Conservation (phyloP, 2,329 filamentous ascomycete species). For the Aciculosporium take region DNA sequence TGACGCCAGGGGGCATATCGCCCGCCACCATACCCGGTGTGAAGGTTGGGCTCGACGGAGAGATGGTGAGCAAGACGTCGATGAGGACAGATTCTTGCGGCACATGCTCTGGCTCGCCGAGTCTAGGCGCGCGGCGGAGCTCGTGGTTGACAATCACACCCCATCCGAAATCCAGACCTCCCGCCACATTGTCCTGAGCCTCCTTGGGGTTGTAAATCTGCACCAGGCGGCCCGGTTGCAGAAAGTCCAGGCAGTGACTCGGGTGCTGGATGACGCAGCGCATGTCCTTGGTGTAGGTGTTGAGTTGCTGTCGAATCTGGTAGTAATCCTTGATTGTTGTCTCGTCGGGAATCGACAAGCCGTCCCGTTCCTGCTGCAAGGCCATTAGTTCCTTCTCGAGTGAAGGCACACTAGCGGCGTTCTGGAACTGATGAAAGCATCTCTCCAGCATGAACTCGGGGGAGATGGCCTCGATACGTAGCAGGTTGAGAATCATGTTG, state of each 20-base stretch:
- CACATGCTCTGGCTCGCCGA: slow-evolving; percentile 50
- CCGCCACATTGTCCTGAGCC: slow-evolving; percentile 25
- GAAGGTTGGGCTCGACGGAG: slow-evolving; percentile 34
- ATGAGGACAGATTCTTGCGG: slow-evolving; percentile 70
- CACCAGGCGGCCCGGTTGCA: slow-evolving; percentile 78
- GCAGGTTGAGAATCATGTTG: slow-evolving; percentile 96
- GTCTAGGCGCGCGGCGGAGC: slow-evolving; percentile 49
- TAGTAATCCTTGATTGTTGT: slow-evolving; percentile 87
- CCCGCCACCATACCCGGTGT: slow-evolving; percentile 18
- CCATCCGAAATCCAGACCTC: slow-evolving; percentile 70
- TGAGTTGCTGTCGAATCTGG: slow-evolving; percentile 71
- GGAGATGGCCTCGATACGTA: slow-evolving; percentile 97
- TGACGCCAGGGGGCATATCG: slow-evolving; percentile 49
- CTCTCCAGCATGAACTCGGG: slow-evolving; percentile 98
- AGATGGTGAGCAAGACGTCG: slow-evolving; percentile 60
- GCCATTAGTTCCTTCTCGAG: slow-evolving; percentile 73
- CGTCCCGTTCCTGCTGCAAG: slow-evolving; percentile 60
- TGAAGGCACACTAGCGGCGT: slow-evolving; percentile 69
- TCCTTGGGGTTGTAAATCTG: slow-evolving; percentile 59
- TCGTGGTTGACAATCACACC: slow-evolving; percentile 70
- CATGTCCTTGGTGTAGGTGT: slow-evolving; percentile 77
- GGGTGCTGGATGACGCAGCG: slow-evolving; percentile 84
- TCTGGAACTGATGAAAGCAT: slow-evolving; percentile 98
- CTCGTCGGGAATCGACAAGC: slow-evolving; percentile 72
- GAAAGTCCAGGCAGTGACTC: slow-evolving; percentile 67